phyloP scores from a whole-genome alignment of 108 stramenopile genomes.

The Epipyxis sp. region DNA sequence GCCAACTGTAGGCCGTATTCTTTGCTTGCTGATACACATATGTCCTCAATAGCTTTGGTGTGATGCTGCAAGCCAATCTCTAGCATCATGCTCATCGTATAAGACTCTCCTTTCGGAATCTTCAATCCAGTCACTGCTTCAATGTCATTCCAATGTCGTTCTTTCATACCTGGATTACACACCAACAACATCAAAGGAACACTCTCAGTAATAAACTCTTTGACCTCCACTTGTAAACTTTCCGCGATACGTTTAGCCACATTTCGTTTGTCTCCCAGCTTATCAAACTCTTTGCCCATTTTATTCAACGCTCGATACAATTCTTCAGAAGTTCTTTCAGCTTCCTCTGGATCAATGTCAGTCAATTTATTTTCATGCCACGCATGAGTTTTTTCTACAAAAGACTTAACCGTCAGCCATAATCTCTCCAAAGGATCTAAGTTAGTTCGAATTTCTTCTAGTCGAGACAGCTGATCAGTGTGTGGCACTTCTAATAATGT shows the following conservation, averaged over 20 bases:
- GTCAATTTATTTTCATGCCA: slow-evolving; percentile 42
- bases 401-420: slow-evolving; percentile 41
- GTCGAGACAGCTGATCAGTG: slow-evolving; percentile 39
- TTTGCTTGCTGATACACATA: slow-evolving; percentile 63
- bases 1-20: slow-evolving; percentile 61
- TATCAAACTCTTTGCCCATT: slow-evolving; percentile 52
- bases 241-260: slow-evolving; percentile 43
- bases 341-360: slow-evolving; percentile 55
- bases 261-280: slow-evolving; percentile 43
- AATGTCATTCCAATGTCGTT: slow-evolving; percentile 65
- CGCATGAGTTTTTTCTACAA: slow-evolving; percentile 30
- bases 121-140: slow-evolving; percentile 41
- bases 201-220: slow-evolving; percentile 53
- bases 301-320: slow-evolving; percentile 38
- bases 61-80: slow-evolving; percentile 57
- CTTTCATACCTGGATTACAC: slow-evolving; percentile 62
- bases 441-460: background rate
- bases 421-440: slow-evolving; percentile 45
- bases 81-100: slow-evolving; percentile 47
- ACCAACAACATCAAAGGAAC: slow-evolving; percentile 60
- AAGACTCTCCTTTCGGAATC: slow-evolving; percentile 36
- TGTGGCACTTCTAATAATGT: slow-evolving; percentile 54
- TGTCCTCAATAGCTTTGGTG: slow-evolving; percentile 55
- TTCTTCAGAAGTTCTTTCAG: slow-evolving; percentile 55
- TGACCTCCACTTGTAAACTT: slow-evolving; percentile 45